A percentile compares a stretch with the other conserved stretches of the same genome.
phyloP scores from a whole-genome alignment of 352 stramenopile genomes.

The Globisporangium irregulare region DNA sequence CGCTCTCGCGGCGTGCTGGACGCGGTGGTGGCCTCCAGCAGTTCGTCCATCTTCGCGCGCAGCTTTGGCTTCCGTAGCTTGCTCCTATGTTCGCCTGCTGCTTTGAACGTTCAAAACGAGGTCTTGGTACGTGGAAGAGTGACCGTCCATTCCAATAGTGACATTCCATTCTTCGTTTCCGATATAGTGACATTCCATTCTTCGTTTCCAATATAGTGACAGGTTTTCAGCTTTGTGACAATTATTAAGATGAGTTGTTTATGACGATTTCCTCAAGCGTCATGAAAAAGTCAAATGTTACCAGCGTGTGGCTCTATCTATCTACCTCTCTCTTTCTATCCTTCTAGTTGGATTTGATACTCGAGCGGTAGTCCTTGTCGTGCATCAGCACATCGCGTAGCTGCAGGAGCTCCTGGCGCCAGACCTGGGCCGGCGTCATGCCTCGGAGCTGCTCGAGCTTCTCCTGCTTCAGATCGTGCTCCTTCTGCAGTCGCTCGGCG shows the following conservation, averaged over 20 bases:
- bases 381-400: constrained; percentile 59
- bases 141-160: constrained; percentile 6
- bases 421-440: constrained; percentile 87
- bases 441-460: constrained; percentile 87
- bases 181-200: background rate
- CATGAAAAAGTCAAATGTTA: too few species aligned
- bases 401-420: constrained; percentile 61
- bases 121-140: constrained; percentile 8
- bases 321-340: constrained; percentile 13
- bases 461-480: constrained; percentile 88
- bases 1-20: constrained; percentile 6
- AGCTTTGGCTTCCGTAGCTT: background rate
- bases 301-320: background rate
- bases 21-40: constrained; percentile 21
- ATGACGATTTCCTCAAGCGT: too few species aligned
- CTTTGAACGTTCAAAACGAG: constrained; percentile 13
- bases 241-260: too few species aligned
- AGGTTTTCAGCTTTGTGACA: background rate
- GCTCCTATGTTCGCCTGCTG: background rate
- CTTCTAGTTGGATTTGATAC: background rate
- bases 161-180: background rate
- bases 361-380: constrained; percentile 59
- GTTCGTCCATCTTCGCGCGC: constrained; percentile 15
- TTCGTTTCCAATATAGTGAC: background rate
- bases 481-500: constrained; percentile 86